These are phyloP conservation scores for Aspergillus ostianus DNA, from an alignment of 495 filamentous ascomycete genomes.

Conservation along the genomic window DNA sequence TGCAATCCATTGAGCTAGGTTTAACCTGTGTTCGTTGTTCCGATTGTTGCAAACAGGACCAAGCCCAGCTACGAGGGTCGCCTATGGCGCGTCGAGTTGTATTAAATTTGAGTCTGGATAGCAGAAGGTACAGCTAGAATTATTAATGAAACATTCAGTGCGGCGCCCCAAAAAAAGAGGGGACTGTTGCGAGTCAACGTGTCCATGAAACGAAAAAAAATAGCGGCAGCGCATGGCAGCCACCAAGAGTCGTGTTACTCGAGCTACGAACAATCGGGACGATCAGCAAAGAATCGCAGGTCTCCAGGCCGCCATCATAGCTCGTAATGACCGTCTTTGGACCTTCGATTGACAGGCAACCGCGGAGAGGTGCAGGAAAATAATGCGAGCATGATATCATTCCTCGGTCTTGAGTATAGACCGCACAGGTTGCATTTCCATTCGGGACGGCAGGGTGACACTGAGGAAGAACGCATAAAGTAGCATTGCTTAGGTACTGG, in stretches of 20 bases:
- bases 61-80: constrained; percentile 16
- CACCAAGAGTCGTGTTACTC: constrained; percentile 28
- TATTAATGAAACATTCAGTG: constrained; percentile 2
- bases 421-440: constrained; percentile 2
- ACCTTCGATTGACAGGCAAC: constrained; percentile 1
- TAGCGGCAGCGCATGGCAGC: constrained; percentile 30
- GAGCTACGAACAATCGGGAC: constrained; percentile 17
- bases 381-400: constrained; percentile 21
- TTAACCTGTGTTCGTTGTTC: constrained; percentile 11
- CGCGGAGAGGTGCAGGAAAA: constrained; percentile 21
- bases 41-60: constrained; percentile 20
- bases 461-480: constrained; percentile 12
- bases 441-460: constrained; percentile 13
- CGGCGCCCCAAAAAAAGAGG: constrained; percentile 2
- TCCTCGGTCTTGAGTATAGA: background rate
- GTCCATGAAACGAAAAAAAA: constrained; percentile 13
- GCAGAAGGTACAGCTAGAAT: background rate
- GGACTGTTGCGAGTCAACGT: background rate
- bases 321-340: background rate
- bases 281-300: constrained; percentile 5
- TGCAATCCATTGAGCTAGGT: constrained; percentile 15
- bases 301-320: constrained; percentile 11
- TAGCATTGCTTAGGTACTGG: constrained; percentile 6
- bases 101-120: background rate
- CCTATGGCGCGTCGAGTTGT: constrained; percentile 8